Base-by-base conservation (phyloP, 2,329 filamentous ascomycete genomes). In the Sordariomycetes sp. region DNA sequence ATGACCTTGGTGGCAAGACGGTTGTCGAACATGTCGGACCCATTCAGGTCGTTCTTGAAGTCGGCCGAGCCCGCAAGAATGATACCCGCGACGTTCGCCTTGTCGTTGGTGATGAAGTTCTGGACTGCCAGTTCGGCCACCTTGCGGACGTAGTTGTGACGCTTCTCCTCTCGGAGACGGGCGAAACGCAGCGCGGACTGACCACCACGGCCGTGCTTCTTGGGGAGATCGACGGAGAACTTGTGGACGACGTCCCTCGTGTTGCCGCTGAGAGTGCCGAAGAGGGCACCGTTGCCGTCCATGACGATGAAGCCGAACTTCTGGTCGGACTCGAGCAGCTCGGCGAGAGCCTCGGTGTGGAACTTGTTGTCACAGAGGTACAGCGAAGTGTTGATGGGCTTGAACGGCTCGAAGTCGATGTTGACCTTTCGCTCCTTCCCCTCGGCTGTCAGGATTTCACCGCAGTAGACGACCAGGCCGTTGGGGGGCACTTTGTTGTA, bases 331-430 rank as follows among this genome's bases (percentile, higher is more conserved):
- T 99, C 94, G 64, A 99, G 87, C 68, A 99, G 83, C 78, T 99
- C 94, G 64, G 92, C 94, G 64, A 99, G 79, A 20, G 94, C 93
- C 76, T 99, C 94, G 59, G 94, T 99, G 72, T 99, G 94, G 76
- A 99, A 99, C 72, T 99, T 99, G 82, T 99, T 99, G 85, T 99
- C 94, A 78, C 94, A 99, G 61, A 99, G 89, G 74, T 99, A 99
- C 53, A 99, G 83, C 52, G 95, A 99, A 40, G 94, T 99, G 76
- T 99, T 99, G 85, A 99, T 99, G 61, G 94, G 94, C 82, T 99
- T 99, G 83, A 99, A 99, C 35, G 94, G 94, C 77, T 99, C 94
- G 73, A 99, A 99, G 72, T 99, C 95, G 72, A 99, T 99, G 76
- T 99, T 99, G 79, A 99, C 95, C 81, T 97, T 99, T 70, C 94